Conservation (phyloP, 805 yeast genomes). For the Peterozyma toletana region DNA sequence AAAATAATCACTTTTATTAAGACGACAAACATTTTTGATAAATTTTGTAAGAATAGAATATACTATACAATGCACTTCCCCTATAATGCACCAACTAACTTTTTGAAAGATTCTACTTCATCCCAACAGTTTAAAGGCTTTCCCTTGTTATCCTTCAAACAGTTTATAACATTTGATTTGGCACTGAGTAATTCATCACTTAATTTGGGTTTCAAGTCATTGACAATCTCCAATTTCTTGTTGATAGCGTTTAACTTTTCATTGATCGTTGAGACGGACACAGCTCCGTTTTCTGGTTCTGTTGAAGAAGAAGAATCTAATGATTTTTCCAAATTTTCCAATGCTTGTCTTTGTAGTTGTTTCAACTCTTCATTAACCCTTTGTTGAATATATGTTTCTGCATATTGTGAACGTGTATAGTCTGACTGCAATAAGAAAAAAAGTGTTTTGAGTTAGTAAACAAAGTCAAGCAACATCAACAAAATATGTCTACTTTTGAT, state of each 20-base stretch:
- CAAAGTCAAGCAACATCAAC: too few relatives aligned
- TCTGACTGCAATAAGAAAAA: constrained; percentile 31
- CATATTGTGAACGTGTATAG: constrained; percentile 62
- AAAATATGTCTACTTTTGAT: neutral
- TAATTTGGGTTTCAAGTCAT: constrained; percentile 18
- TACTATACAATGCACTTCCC: neutral
- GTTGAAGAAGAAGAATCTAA: constrained; percentile 28
- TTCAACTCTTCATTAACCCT: constrained; percentile 53
- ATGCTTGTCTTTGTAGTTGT: constrained; percentile 44
- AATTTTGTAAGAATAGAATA: neutral
- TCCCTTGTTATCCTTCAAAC: constrained; percentile 57
- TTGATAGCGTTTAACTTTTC: constrained; percentile 26
- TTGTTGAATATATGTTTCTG: constrained; percentile 59
- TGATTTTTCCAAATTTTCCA: constrained; percentile 45
- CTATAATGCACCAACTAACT: constrained; percentile 42
- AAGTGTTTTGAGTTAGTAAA: too few relatives aligned
- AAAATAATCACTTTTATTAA: neutral
- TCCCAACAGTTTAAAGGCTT: constrained; percentile 78
- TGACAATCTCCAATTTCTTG: constrained; percentile 23
- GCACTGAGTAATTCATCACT: constrained; percentile 35
- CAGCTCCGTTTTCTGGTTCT: constrained; percentile 17
- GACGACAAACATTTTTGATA: neutral
- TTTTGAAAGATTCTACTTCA: constrained; percentile 64
- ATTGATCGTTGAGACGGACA: constrained; percentile 19
- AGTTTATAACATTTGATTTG: constrained; percentile 43